phyloP scores from a whole-genome alignment of 768 basidiomycete genomes.

The Myochromella boudieri region DNA sequence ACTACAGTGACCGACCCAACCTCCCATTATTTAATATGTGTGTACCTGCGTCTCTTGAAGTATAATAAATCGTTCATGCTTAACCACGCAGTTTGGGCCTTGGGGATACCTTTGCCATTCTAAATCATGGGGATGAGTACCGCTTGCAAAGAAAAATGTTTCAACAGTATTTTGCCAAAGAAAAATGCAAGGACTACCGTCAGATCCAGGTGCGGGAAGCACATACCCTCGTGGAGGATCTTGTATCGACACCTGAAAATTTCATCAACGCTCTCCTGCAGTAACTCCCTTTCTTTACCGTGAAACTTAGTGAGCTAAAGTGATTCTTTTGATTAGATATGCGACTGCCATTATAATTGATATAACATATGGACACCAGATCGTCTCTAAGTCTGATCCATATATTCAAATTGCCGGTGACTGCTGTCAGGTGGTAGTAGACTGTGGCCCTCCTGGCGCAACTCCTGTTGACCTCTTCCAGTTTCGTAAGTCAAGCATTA shows the following conservation, averaged over 20 bases:
- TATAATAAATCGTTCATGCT: neutral
- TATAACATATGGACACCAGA: slow-evolving; percentile 31
- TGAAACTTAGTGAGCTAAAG: too few relatives aligned
- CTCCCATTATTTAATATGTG: neutral
- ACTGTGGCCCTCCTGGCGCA: slow-evolving; percentile 24
- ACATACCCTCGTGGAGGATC: slow-evolving; percentile 15
- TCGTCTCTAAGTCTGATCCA: slow-evolving; percentile 33
- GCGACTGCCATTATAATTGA: slow-evolving; percentile 22
- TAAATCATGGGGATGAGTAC: slow-evolving; percentile 15
- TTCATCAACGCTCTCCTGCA: slow-evolving; percentile 15
- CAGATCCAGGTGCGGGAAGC: slow-evolving; percentile 15
- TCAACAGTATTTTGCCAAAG: slow-evolving; percentile 7
- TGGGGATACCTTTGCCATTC: slow-evolving; percentile 7
- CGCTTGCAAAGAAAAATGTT: slow-evolving; percentile 13
- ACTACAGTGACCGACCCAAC: neutral
- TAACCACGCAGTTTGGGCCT: slow-evolving; percentile 2
- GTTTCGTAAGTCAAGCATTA: slow-evolving; percentile 19
- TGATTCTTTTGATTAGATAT: neutral
- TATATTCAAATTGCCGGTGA: slow-evolving; percentile 35
- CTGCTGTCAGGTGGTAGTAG: slow-evolving; percentile 23
- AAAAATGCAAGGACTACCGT: slow-evolving; percentile 1
- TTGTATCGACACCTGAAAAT: slow-evolving; percentile 15
- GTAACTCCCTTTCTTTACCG: too few relatives aligned
- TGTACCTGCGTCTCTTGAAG: neutral
- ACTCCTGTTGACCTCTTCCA: slow-evolving; percentile 23